Evolutionary conservation across 139 green algal genomes (phyloP).

Genomic region (Ostreobium quekettii): DNA sequence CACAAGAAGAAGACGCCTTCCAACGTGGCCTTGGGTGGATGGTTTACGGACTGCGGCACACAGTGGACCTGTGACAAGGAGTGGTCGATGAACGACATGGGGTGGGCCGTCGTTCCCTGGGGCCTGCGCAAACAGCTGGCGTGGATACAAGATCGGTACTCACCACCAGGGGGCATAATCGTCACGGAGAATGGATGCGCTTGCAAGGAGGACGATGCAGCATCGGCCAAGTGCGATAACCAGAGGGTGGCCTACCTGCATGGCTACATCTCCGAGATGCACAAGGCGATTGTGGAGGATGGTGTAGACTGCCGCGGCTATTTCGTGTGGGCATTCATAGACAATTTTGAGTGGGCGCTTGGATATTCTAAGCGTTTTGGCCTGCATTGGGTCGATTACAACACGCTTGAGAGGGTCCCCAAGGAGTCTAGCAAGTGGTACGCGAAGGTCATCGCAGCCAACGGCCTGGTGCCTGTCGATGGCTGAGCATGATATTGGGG

Average conservation of each 20-base stretch:
- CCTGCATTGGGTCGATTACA: slow-evolving; percentile 40
- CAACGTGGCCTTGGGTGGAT: neutral
- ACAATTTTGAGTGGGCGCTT: slow-evolving; percentile 48
- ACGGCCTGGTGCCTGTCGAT: no score
- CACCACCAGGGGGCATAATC: slow-evolving; percentile 14
- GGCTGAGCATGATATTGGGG: no score
- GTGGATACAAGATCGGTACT: slow-evolving; percentile 24
- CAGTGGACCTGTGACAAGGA: neutral
- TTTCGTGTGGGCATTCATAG: slow-evolving; percentile 42
- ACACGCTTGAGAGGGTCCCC: slow-evolving; percentile 24
- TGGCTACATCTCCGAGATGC: slow-evolving; percentile 9
- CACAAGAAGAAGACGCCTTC: neutral
- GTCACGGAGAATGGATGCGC: slow-evolving; percentile 21
- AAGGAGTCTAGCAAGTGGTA: slow-evolving; percentile 45
- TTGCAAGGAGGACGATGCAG: neutral
- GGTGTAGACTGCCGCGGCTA: slow-evolving; percentile 37
- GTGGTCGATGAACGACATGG: neutral
- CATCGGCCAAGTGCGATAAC: neutral
- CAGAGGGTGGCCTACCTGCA: neutral
- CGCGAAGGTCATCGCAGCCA: slow-evolving; percentile 16
- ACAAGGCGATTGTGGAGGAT: slow-evolving; percentile 30
- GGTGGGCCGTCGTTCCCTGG: slow-evolving; percentile 24
- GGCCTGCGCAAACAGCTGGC: slow-evolving; percentile 26
- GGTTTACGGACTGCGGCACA: neutral
- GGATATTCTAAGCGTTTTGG: slow-evolving; percentile 47